Conservation (phyloP, 306 rosid species). For the Malus sieversii region DNA sequence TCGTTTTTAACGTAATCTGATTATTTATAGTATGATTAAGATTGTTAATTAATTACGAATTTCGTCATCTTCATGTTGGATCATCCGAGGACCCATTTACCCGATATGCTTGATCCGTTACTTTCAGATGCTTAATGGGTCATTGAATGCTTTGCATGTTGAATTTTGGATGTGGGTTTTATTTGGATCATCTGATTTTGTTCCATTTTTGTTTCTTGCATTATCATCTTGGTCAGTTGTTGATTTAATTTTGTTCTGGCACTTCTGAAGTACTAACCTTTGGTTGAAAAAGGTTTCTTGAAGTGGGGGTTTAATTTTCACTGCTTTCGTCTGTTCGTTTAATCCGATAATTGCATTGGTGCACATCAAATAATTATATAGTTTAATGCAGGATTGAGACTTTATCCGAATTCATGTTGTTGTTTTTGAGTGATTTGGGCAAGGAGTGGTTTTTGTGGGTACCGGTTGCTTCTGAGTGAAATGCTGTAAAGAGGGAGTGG, state of each 20-base stretch:
- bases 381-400: neutral
- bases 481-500: slow-evolving; percentile 19
- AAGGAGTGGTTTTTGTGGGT: neutral
- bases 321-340: neutral
- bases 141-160: neutral
- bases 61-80: neutral
- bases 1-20: neutral
- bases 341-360: neutral
- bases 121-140: neutral
- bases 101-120: neutral
- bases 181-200: neutral
- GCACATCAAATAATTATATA: neutral
- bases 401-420: neutral
- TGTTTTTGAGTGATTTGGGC: neutral
- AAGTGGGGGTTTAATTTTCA: neutral
- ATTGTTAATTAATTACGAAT: neutral
- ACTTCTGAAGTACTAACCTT: neutral
- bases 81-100: neutral
- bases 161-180: neutral
- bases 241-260: neutral
- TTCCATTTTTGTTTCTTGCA: neutral
- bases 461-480: neutral
- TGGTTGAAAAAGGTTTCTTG: neutral
- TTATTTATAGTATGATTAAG: neutral
- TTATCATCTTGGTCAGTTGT: neutral